Percentiles rank a stretch among this genome's conserved stretches.
Conservation (phyloP, 192 early-diverging fungal genomes). For the Backusella psychrophila region DNA sequence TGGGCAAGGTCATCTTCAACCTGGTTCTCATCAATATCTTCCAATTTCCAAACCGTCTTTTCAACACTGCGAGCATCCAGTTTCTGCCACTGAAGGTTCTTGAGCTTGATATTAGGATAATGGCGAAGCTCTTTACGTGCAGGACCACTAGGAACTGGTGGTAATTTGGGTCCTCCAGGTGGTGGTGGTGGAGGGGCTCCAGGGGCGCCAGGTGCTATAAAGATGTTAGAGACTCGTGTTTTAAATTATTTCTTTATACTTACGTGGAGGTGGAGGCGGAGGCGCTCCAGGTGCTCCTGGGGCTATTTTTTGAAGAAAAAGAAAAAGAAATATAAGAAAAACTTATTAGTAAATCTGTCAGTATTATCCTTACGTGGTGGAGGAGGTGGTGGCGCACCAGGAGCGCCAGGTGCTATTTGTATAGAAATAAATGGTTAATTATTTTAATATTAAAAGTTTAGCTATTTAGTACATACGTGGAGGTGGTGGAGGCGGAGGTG, state of each 20-base stretch:
- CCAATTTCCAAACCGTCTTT: constrained; percentile 30
- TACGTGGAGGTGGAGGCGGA: constrained; percentile 17
- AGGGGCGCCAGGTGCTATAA: constrained; percentile 11
- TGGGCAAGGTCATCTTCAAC: constrained; percentile 28
- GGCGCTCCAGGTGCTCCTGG: background rate
- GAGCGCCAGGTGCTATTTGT: background rate
- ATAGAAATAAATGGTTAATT: background rate
- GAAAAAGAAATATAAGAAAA: background rate
- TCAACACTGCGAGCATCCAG: constrained; percentile 21
- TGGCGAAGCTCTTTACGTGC: constrained; percentile 25
- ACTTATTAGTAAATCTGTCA: background rate
- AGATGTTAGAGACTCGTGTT: background rate
- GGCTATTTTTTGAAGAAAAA: constrained; percentile 3
- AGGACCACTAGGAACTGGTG: constrained; percentile 14
- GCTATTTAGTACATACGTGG: constrained; percentile 18
- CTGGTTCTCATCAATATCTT: constrained; percentile 25
- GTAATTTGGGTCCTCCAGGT: constrained; percentile 22
- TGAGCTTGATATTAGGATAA: constrained; percentile 31
- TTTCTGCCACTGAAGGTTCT: constrained; percentile 38
- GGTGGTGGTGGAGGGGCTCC: constrained; percentile 19
- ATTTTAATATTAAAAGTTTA: background rate
- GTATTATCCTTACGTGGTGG: constrained; percentile 31
- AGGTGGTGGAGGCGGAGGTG: constrained; percentile 35
- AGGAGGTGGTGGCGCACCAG: constrained; percentile 30
- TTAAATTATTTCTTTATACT: background rate